A percentile compares a stretch with the other conserved stretches of the same genome.
Evolutionary conservation across 73 alveolate species (phyloP).

Genomic region (Paramecium sonneborni): DNA sequence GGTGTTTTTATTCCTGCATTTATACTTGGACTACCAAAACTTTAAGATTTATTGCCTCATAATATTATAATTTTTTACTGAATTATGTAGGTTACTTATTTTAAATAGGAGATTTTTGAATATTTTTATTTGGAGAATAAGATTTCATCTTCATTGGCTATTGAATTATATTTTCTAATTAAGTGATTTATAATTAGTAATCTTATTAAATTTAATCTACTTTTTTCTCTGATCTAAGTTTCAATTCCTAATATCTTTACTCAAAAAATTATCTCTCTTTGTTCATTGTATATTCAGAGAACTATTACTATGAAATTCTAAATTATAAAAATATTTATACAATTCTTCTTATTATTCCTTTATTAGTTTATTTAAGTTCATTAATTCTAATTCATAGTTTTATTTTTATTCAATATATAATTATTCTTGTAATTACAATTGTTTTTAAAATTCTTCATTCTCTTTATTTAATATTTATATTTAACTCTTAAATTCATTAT

Average conservation of each 20-base stretch:
- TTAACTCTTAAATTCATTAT: conserved; percentile 14
- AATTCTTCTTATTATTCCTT: conserved; percentile 56
- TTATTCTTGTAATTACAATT: background rate
- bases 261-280: conserved; percentile 52
- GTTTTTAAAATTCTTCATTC: conserved; percentile 1
- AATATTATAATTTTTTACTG: background rate
- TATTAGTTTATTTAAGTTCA: conserved; percentile 8
- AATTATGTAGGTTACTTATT: background rate
- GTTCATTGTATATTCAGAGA: conserved; percentile 44
- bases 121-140: background rate
- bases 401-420: background rate
- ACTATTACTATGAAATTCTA: conserved; percentile 1
- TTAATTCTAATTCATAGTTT: background rate
- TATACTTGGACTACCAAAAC: conserved; percentile 9
- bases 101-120: background rate
- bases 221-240: background rate
- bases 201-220: conserved; percentile 14
- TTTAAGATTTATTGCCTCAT: background rate
- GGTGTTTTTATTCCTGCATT: background rate
- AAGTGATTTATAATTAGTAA: conserved; percentile 2
- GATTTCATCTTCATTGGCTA: background rate
- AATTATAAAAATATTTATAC: background rate
- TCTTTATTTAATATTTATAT: background rate
- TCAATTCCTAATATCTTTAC: background rate
- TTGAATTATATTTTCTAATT: conserved; percentile 6